Evolutionary conservation across 2,329 filamentous ascomycete genomes (phyloP), one percentile per base, ranked within the genome.

Genomic region (Fusarium siculi): DNA sequence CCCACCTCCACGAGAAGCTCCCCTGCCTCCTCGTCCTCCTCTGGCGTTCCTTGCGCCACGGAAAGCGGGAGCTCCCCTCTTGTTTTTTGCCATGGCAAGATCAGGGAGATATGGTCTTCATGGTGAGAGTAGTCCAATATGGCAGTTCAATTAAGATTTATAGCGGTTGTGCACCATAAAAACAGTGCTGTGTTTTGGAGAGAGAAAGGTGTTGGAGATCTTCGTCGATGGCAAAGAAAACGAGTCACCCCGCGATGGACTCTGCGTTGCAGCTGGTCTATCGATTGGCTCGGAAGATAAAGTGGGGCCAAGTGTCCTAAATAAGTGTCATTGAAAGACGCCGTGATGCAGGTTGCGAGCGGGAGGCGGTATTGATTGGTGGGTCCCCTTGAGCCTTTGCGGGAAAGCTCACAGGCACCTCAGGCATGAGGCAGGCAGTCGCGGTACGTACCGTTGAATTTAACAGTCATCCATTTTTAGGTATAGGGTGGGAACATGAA

Each of bases 1-100:
- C 14, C 65, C 67, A 37, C 62, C 67, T 39, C 66, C 70, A 37
- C 66, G 74, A 34, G 53, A 61, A 9, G 53, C 54, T 55, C 60
- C 67, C 50, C 64, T 68, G 19, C 68, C 63, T 53, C 73, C 70
- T 63, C 71, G 62, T 36, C 67, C 73, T 23, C 75, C 75, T 54
- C 73, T 70, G 43, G 47, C 63, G 25, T 67, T 65, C 60, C 67
- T 73, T 54, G 59, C 66, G 49, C 76, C 73, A 59, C 74, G 67
- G 16, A 68, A 63, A 37, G 71, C 46, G 11, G 71, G 53, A 44
- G 68, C 49, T 47, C 74, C 77, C 59, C 71, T 78, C 60, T 77
- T 79, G 34, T 75, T 78, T 60, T 67, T 76, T 14, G 68, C 46
- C 77, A 79, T 79, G 3, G 25, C 28, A 47, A 36, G 15, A 23